phyloP scores from a whole-genome alignment of 2,329 filamentous ascomycete genomes.

The Ascochyta viciae-villosae region DNA sequence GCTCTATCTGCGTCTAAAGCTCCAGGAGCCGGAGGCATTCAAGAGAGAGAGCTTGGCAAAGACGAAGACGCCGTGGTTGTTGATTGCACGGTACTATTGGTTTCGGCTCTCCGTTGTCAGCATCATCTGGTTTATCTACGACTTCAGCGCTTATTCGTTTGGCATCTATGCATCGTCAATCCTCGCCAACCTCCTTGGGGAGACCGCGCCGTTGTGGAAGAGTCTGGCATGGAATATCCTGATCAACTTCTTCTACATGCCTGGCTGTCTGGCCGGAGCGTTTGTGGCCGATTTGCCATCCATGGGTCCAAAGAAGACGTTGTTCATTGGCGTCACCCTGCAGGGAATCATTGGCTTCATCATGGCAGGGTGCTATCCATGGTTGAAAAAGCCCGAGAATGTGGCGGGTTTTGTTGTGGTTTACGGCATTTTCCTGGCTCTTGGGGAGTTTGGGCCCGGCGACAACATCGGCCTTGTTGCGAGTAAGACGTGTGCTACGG shows the following conservation, averaged over 20 bases:
- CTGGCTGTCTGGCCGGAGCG: slow-evolving; percentile 79
- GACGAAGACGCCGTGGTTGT: slow-evolving; percentile 45
- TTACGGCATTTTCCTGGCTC: slow-evolving; percentile 77
- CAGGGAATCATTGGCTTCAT: slow-evolving; percentile 86
- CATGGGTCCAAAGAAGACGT: slow-evolving; percentile 77
- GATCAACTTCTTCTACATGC: slow-evolving; percentile 88
- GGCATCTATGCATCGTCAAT: slow-evolving; percentile 84
- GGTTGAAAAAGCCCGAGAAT: slow-evolving; percentile 70
- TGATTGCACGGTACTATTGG: slow-evolving; percentile 64
- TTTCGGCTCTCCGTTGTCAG: slow-evolving; percentile 61
- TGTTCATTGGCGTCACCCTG: slow-evolving; percentile 72
- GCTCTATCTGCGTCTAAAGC: slow-evolving; percentile 64
- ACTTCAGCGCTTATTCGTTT: slow-evolving; percentile 85
- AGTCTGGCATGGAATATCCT: slow-evolving; percentile 88
- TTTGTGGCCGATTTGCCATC: slow-evolving; percentile 71
- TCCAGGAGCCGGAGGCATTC: slow-evolving; percentile 61
- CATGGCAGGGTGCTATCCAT: slow-evolving; percentile 81
- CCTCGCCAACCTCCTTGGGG: slow-evolving; percentile 68
- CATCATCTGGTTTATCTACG: slow-evolving; percentile 63
- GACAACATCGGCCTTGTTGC: slow-evolving; percentile 91
- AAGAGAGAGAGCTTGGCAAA: slow-evolving; percentile 59
- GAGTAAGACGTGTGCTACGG: slow-evolving; percentile 86
- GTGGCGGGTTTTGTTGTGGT: slow-evolving; percentile 80
- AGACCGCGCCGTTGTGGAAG: slow-evolving; percentile 70
- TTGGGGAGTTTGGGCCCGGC: slow-evolving; percentile 84